Percentiles rank a stretch among this genome's conserved stretches.
These are phyloP conservation scores for Solanum pennellii DNA, from an alignment of 257 asterid genomes.

Conservation along the genomic window DNA sequence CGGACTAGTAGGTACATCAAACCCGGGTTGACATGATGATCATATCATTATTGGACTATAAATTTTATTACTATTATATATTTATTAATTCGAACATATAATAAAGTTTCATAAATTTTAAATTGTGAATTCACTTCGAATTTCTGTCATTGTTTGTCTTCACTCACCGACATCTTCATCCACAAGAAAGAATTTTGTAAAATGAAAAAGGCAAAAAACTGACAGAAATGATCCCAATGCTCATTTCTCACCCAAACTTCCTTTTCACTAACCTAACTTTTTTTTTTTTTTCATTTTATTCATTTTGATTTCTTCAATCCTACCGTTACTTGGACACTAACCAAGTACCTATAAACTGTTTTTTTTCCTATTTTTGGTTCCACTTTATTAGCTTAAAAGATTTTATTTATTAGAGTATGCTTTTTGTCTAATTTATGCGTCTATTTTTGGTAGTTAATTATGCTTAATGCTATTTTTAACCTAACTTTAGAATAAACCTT, in stretches of 20 bases:
- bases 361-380: slow-evolving; percentile 2
- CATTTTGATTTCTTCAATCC: slow-evolving; percentile 18
- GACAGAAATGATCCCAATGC: slow-evolving; percentile 20
- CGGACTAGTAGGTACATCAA: neutral
- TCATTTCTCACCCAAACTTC: slow-evolving; percentile 8
- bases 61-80: neutral
- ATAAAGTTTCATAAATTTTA: neutral
- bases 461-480: neutral
- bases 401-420: slow-evolving; percentile 11
- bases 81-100: neutral
- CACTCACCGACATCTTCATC: slow-evolving; percentile 31
- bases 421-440: neutral
- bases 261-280: slow-evolving; percentile 36
- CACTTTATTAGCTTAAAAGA: slow-evolving; percentile 11
- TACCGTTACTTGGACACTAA: slow-evolving; percentile 33
- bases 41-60: neutral
- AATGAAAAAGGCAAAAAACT: neutral
- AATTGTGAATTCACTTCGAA: fast-evolving
- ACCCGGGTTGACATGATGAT: too few species aligned
- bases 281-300: neutral
- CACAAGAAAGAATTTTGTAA: slow-evolving; percentile 16
- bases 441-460: slow-evolving; percentile 1
- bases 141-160: neutral
- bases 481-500: neutral
- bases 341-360: slow-evolving; percentile 10